Evolutionary conservation across 805 yeast genomes (phyloP).

Genomic region (Lachancea waltii): DNA sequence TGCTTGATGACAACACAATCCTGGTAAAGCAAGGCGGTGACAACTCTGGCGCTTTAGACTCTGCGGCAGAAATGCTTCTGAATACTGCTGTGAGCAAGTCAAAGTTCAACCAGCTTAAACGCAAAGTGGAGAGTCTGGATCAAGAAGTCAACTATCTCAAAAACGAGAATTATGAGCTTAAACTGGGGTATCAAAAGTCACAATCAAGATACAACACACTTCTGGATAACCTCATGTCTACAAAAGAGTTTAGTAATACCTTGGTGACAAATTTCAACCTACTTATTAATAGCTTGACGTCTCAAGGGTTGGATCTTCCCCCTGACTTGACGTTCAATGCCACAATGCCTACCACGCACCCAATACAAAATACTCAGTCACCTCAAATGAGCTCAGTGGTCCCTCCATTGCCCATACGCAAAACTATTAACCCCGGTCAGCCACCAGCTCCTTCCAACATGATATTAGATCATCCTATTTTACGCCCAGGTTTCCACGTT

Average conservation of each 20-base stretch:
- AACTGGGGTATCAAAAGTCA: conserved; percentile 37
- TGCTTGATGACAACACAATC: conserved; percentile 20
- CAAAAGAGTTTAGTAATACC: conserved; percentile 53
- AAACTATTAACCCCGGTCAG: conserved; percentile 2
- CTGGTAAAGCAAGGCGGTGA: conserved; percentile 29
- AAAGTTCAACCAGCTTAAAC: conserved; percentile 28
- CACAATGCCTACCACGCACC: conserved; percentile 7
- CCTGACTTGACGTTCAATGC: conserved; percentile 44
- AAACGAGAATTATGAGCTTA: conserved; percentile 21
- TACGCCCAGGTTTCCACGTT: conserved; percentile 54
- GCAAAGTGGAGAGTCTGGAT: conserved; percentile 31
- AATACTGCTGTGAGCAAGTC: conserved; percentile 23
- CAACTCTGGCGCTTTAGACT: conserved; percentile 18
- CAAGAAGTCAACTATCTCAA: conserved; percentile 21
- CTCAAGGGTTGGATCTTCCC: conserved; percentile 64
- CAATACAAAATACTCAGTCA: conserved; percentile 3
- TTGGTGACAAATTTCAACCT: conserved; percentile 46
- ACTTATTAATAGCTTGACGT: conserved; percentile 43
- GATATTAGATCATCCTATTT: conserved; percentile 7
- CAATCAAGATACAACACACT: conserved; percentile 58
- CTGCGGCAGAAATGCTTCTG: conserved; percentile 16
- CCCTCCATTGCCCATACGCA: conserved; percentile 3
- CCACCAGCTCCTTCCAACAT: conserved; percentile 4
- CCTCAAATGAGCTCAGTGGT: conserved; percentile 11
- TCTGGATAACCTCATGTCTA: conserved; percentile 51